Percentiles rank a stretch among this genome's conserved stretches.
These are phyloP conservation scores for Botryotinia narcissicola DNA, from an alignment of 2,329 filamentous ascomycete genomes.

Conservation along the genomic window DNA sequence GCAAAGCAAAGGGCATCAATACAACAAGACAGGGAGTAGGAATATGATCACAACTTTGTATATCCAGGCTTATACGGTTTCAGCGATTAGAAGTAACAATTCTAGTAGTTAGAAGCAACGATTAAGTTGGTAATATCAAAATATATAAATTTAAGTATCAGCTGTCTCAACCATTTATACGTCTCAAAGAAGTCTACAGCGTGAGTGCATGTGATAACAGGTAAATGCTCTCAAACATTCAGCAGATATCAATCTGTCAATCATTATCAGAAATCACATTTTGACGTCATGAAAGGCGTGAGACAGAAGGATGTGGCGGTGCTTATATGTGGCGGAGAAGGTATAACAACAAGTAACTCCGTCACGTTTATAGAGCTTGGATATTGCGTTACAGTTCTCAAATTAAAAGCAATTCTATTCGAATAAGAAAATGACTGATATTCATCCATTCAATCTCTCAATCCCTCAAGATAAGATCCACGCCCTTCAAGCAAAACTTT, in stretches of 20 bases:
- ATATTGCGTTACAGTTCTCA: neutral
- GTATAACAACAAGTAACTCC: neutral
- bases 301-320: neutral
- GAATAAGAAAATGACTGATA: neutral
- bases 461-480: neutral
- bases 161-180: neutral
- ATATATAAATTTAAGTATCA: neutral
- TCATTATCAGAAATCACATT: neutral
- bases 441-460: conserved; percentile 1
- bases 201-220: neutral
- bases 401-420: neutral
- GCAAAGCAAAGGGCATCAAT: neutral
- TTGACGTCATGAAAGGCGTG: conserved; percentile 1
- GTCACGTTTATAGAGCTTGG: neutral
- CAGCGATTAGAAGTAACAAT: neutral
- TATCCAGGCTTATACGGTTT: neutral
- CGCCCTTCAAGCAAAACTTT: neutral
- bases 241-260: neutral
- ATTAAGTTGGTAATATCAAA: neutral
- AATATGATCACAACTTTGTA: neutral
- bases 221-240: neutral
- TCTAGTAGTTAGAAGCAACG: neutral
- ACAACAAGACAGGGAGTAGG: neutral
- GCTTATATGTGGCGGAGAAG: neutral
- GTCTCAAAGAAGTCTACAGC: neutral